A percentile compares a stretch with the other conserved stretches of the same genome.
Conservation (phyloP, 441 rosid genomes). For the Populus hybrid region DNA sequence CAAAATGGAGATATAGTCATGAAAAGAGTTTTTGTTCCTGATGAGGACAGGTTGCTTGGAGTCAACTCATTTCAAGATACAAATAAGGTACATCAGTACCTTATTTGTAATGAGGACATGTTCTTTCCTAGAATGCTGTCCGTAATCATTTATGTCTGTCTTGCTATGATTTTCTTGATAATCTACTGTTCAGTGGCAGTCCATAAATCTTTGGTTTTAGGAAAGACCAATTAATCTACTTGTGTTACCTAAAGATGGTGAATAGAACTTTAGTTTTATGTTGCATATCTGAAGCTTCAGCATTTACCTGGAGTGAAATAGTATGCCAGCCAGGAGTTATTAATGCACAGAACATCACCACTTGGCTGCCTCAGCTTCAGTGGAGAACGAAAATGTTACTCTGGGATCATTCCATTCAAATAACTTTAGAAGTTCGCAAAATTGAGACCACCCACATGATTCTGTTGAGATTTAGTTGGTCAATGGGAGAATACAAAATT, state of each 20-base stretch:
- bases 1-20: constrained; percentile 92
- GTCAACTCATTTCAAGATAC: constrained; percentile 92
- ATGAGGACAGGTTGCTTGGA: constrained; percentile 85
- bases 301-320: neutral
- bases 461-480: neutral
- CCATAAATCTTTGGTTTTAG: neutral
- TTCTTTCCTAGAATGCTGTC: constrained; percentile 6
- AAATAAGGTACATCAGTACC: constrained; percentile 79
- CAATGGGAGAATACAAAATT: neutral
- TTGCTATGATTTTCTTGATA: neutral
- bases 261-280: neutral
- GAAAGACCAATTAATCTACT: neutral
- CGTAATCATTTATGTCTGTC: neutral
- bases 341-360: neutral
- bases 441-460: neutral
- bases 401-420: neutral
- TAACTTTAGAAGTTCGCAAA: neutral
- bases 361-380: neutral
- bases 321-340: neutral
- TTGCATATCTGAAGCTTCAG: neutral
- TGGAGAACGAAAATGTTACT: neutral
- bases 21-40: constrained; percentile 75
- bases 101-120: constrained; percentile 22
- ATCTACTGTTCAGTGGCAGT: neutral
- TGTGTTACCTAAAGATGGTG: neutral